A percentile compares a stretch with the other conserved stretches of the same genome.
Evolutionary conservation across 371 early-diverging fungal species (phyloP).

Genomic region (Parasitella parasitica): DNA sequence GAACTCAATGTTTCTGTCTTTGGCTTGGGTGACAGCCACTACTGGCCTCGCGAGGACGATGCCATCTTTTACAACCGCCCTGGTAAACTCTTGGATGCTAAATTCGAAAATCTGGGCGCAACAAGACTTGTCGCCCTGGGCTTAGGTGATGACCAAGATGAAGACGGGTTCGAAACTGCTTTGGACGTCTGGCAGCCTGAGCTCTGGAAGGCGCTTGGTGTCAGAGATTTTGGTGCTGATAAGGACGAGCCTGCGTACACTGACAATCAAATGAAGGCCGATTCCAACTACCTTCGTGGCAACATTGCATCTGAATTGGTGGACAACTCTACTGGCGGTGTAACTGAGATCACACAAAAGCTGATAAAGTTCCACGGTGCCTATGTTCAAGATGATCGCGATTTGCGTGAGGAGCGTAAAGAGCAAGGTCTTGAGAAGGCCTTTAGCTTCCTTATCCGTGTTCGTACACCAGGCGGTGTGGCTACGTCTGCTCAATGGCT

Average conservation of each 20-base stretch:
- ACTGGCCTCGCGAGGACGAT: constrained; percentile 92
- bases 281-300: constrained; percentile 86
- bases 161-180: constrained; percentile 84
- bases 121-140: constrained; percentile 58
- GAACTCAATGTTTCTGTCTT: constrained; percentile 74
- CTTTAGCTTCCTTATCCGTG: constrained; percentile 90
- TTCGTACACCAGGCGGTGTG: constrained; percentile 88
- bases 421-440: constrained; percentile 83
- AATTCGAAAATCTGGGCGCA: constrained; percentile 73
- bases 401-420: constrained; percentile 79
- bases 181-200: constrained; percentile 71
- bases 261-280: constrained; percentile 86
- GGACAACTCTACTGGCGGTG: constrained; percentile 77
- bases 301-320: constrained; percentile 79
- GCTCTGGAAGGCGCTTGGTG: constrained; percentile 71
- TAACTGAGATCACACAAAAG: constrained; percentile 83
- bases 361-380: constrained; percentile 92
- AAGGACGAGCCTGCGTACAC: constrained; percentile 68
- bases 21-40: constrained; percentile 89
- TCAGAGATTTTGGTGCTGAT: constrained; percentile 51
- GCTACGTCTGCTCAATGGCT: constrained; percentile 85
- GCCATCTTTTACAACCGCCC: constrained; percentile 86
- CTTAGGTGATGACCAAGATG: constrained; percentile 87
- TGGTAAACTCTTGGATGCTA: constrained; percentile 79
- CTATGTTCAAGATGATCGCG: constrained; percentile 93